Evolutionary conservation across 257 asterid genomes (phyloP), one percentile per base, ranked within the genome.

Genomic region (Plantago major): DNA sequence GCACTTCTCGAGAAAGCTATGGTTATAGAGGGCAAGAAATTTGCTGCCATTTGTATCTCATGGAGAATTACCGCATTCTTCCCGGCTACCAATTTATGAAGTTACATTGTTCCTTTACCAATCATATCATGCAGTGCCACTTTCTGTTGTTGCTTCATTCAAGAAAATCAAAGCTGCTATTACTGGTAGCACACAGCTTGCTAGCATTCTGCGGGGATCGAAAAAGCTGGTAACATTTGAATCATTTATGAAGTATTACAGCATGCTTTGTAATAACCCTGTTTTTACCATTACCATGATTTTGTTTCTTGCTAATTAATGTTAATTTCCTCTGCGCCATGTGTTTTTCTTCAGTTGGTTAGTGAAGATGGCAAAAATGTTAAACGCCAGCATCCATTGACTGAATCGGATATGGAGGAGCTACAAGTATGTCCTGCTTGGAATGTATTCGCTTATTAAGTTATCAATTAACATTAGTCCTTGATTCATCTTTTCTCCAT

Each of bases 361-460:
- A 90, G 95, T 80, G 90, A 87, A 61, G 97, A 90, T 73, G 93
- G 97, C 38, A 74, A 80, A 78, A 90, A 77, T 78, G 82, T 90
- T 72, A 90, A 76, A 71, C 93, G 96, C 59, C 76, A 62, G 55
- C 74, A 74, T 69, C 90, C 80, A 18, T 67, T 90, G 73, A 83
- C 84, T 67, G 93, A 83, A 60, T 69, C 76, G 12, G 91, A 88
- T 66, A 76, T 90, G 88, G 96, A 90, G 79, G 95, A 85, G 67
- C 78, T 90, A 68, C 94, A 90, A 74, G 97, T 90, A 71, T 43
- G 93, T 73, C 42, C 30, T 64, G 11, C 54, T 33, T 33, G 40
- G 40, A 33, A 33, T 33, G 8, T 33, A 7, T 33, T 33, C 57
- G 3, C 0, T 3, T 51, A 0, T 51, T 10, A 17, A 14, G 28